Evolutionary conservation across 768 basidiomycete species (phyloP).

Genomic region (Auriscalpium orientale): DNA sequence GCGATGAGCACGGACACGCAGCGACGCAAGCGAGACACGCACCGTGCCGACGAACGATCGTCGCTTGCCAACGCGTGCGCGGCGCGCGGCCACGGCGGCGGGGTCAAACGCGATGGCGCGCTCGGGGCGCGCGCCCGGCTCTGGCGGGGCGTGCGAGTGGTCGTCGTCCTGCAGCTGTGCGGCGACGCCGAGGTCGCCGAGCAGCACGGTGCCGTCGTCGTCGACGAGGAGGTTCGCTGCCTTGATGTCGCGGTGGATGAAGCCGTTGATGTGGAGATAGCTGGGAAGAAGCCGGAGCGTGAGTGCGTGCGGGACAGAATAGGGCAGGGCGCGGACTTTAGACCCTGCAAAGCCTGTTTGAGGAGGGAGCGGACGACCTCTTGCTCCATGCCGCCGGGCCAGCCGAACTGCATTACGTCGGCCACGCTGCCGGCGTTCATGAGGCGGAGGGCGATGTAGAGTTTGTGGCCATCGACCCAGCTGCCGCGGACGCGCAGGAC

Average conservation of each 20-base stretch:
- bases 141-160: constrained; percentile 25
- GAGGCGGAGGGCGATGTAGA: constrained; percentile 80
- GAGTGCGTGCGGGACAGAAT: constrained; percentile 11
- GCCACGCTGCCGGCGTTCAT: constrained; percentile 87
- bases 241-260: constrained; percentile 92
- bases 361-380: constrained; percentile 81
- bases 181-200: constrained; percentile 91
- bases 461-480: constrained; percentile 79
- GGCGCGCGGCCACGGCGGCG: constrained; percentile 2
- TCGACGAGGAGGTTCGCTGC: constrained; percentile 91
- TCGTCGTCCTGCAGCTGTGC: constrained; percentile 70
- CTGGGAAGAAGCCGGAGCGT: constrained; percentile 29
- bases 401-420: constrained; percentile 80
- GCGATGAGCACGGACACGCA: background rate
- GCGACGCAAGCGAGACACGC: constrained; percentile 22
- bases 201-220: constrained; percentile 81
- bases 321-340: constrained; percentile 51
- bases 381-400: constrained; percentile 87
- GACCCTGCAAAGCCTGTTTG: constrained; percentile 80
- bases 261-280: constrained; percentile 83
- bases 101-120: constrained; percentile 30
- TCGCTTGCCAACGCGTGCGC: constrained; percentile 61
- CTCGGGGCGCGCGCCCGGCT: constrained; percentile 13
- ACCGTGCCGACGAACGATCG: constrained; percentile 92
- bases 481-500: constrained; percentile 86